phyloP scores from a whole-genome alignment of 1,284 basidiomycete genomes.

The Puccinia triticina region DNA sequence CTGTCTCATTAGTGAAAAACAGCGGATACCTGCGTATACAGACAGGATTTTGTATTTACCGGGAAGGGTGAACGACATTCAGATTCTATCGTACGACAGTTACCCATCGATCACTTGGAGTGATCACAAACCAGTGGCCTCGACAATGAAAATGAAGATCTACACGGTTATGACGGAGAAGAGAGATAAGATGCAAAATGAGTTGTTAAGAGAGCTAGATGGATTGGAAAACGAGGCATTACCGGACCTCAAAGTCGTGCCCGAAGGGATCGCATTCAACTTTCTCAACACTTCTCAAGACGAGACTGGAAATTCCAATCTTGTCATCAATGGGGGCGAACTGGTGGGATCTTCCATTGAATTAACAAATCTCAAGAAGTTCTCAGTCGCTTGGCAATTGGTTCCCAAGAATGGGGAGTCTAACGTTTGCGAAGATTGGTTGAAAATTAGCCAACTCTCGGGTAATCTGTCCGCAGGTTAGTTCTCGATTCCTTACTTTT shows the following conservation, averaged over 20 bases:
- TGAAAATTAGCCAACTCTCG: conserved; percentile 46
- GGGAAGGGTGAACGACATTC: conserved; percentile 40
- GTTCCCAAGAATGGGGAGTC: conserved; percentile 41
- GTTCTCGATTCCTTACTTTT: background rate
- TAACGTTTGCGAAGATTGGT: conserved; percentile 43
- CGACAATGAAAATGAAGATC: conserved; percentile 11
- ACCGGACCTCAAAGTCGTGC: conserved; percentile 34
- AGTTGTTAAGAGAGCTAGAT: conserved; percentile 44
- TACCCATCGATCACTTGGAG: conserved; percentile 30
- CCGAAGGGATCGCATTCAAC: conserved; percentile 24
- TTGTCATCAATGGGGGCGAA: conserved; percentile 15
- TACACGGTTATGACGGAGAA: conserved; percentile 22
- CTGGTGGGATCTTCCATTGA: conserved; percentile 20
- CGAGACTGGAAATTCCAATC: background rate
- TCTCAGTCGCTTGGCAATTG: conserved; percentile 40
- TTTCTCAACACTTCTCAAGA: background rate
- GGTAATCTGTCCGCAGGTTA: conserved; percentile 33
- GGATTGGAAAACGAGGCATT: conserved; percentile 43
- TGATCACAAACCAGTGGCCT: conserved; percentile 49
- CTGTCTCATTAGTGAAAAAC: conserved; percentile 36
- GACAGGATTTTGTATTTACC: conserved; percentile 43
- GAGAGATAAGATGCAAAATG: conserved; percentile 12
- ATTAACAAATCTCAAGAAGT: conserved; percentile 34
- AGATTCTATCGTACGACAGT: conserved; percentile 38
- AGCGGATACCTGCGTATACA: conserved; percentile 41